Percentiles rank a stretch among this genome's conserved stretches.
These are phyloP conservation scores for Pittosporum tobira DNA, from an alignment of 129 eudicot genomes.

Conservation along the genomic window DNA sequence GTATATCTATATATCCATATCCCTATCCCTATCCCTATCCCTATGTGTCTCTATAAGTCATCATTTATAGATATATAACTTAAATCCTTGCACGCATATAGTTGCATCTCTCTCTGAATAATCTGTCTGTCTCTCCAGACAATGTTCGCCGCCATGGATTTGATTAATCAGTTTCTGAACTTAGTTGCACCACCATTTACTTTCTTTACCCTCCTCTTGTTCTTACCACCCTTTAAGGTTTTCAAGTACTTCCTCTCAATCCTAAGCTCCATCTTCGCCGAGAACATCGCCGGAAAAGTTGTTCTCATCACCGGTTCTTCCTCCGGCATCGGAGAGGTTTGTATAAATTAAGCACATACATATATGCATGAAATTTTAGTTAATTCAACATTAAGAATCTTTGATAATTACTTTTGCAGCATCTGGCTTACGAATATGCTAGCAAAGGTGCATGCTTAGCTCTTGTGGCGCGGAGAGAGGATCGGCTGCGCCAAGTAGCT, in stretches of 20 bases:
- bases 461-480: conserved; percentile 50
- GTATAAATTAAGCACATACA: conserved; percentile 5
- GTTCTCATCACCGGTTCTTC: conserved; percentile 42
- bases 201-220: conserved; percentile 11
- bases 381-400: conserved; percentile 5
- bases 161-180: conserved; percentile 13
- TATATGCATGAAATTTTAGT: no score
- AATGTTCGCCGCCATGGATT: conserved; percentile 6
- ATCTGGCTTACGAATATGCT: conserved; percentile 35
- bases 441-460: conserved; percentile 45
- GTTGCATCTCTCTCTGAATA: no score
- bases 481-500: conserved; percentile 31
- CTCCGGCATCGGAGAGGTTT: conserved; percentile 40
- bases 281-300: conserved; percentile 35
- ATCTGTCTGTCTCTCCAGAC: no score
- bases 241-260: conserved; percentile 22
- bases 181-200: conserved; percentile 9
- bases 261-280: conserved; percentile 19
- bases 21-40: no score
- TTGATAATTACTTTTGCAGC: conserved; percentile 1
- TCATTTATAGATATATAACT: no score
- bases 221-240: conserved; percentile 7
- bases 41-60: no score
- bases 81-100: no score
- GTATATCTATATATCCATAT: no score